Base-by-base conservation (phyloP, 2,329 filamentous ascomycete genomes). In the Mycosphaerella arachidis region DNA sequence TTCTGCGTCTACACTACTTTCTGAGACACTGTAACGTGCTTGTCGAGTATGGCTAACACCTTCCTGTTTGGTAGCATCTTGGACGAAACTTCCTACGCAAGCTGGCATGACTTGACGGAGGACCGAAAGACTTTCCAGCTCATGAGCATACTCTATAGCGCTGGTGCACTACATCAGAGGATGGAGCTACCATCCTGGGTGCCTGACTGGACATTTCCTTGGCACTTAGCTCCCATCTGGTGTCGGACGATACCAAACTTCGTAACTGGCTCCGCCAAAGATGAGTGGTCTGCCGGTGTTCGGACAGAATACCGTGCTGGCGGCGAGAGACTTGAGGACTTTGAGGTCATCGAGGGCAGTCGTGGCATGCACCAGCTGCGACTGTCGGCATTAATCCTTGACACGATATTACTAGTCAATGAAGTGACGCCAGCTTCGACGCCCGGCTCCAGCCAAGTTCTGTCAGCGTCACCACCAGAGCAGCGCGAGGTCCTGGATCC, bases 121-220 rank as follows among this genome's bases (percentile, higher is more conserved):
- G 50, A 59, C 56, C 61, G 53, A 35, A 71, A 57, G 55, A 71
- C 60, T 2, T 66, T 62, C 29, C 71, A 64, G 64, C 66, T 64
- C 29, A 70, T 66, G 70, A 71, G 63, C 62, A 70, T 72, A 40
- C 24, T 72, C 20, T 71, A 70, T 58, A 70, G 68, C 48, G 69
- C 69, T 12, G 70, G 70, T 5, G 52, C 55, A 18, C 64, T 72
- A 10, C 70, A 71, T 53, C 70, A 71, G 45, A 65, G 69, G 65
- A 53, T 61, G 56, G 54, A 69, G 33, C 63, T 73, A 18, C 69
- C 71, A 1, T 72, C 69, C 7, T 75, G 72, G 72, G 68, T 73
- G 0, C 73, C 73, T 9, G 70, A 72, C 48, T 73, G 66, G 69
- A 68, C 69, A 6, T 64, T 60, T 27, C 53, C 62, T 0, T 72